Percentiles rank a stretch among this genome's conserved stretches.
Evolutionary conservation across 139 green algal genomes (phyloP).

Genomic region (Picochlorum costavermella): DNA sequence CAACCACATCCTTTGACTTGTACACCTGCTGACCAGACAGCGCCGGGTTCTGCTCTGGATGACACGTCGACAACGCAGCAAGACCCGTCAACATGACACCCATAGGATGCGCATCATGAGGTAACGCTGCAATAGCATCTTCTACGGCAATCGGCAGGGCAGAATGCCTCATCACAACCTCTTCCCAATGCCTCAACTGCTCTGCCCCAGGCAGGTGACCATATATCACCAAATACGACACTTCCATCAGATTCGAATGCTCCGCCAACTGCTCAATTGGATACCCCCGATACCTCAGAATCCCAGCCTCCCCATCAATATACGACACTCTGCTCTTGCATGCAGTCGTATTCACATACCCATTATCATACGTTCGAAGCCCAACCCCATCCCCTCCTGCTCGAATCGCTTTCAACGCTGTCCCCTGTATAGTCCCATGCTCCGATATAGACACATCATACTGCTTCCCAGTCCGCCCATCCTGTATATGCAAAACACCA

Average conservation of each 20-base stretch:
- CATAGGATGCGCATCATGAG: constrained; percentile 93
- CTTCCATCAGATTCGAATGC: constrained; percentile 74
- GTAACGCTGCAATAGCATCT: constrained; percentile 61
- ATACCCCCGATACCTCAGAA: constrained; percentile 91
- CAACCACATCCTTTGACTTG: constrained; percentile 72
- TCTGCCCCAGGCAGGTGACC: constrained; percentile 63
- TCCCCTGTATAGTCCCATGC: constrained; percentile 73
- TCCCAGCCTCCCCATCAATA: constrained; percentile 95
- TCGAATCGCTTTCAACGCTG: constrained; percentile 85
- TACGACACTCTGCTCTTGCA: constrained; percentile 83
- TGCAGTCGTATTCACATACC: constrained; percentile 91
- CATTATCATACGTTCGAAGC: constrained; percentile 75
- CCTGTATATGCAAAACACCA: constrained; percentile 69
- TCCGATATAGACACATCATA: constrained; percentile 83
- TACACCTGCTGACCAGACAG: constrained; percentile 86
- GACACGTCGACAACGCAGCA: constrained; percentile 67
- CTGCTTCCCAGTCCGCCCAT: constrained; percentile 81
- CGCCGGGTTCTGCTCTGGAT: constrained; percentile 90
- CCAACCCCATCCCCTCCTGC: constrained; percentile 79
- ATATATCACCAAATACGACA: constrained; percentile 77
- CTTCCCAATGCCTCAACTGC: constrained; percentile 53
- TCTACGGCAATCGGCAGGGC: constrained; percentile 71
- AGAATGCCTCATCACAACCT: constrained; percentile 77
- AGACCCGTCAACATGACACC: constrained; percentile 73
- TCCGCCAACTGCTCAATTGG: constrained; percentile 93